These are phyloP conservation scores for Boletellus sp. DNA, from an alignment of 768 basidiomycete species.

Conservation along the genomic window DNA sequence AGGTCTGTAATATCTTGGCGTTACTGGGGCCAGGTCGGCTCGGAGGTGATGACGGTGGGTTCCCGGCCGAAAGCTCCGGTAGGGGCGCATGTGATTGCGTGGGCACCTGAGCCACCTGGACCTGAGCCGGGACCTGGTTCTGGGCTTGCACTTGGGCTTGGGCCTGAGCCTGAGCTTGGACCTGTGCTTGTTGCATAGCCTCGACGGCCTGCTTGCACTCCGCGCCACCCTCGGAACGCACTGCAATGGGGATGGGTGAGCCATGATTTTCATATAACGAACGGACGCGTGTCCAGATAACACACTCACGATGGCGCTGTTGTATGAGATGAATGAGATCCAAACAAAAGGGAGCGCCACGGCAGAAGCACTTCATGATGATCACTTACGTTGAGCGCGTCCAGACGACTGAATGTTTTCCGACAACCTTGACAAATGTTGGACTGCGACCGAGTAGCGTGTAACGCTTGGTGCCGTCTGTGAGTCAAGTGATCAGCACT, in stretches of 20 bases:
- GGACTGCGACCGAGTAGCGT: constrained; percentile 75
- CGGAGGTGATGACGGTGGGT: constrained; percentile 17
- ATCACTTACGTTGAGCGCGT: constrained; percentile 86
- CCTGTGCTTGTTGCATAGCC: constrained; percentile 34
- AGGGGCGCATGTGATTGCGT: constrained; percentile 19
- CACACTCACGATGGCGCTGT: constrained; percentile 72
- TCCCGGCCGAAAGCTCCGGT: constrained; percentile 20
- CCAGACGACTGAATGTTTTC: constrained; percentile 90
- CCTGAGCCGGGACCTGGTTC: constrained; percentile 18
- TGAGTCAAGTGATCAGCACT: constrained; percentile 7
- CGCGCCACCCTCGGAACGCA: constrained; percentile 81
- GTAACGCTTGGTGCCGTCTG: constrained; percentile 88
- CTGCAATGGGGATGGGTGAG: constrained; percentile 39
- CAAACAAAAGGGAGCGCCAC: constrained; percentile 14
- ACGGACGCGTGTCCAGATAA: constrained; percentile 20
- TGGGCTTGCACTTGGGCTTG: constrained; percentile 21
- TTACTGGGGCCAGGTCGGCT: constrained; percentile 26
- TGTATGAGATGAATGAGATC: constrained; percentile 28
- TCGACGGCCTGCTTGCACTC: constrained; percentile 57
- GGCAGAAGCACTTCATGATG: constrained; percentile 29
- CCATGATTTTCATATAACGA: constrained; percentile 21
- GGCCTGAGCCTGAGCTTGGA: constrained; percentile 26
- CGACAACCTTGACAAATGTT: constrained; percentile 91
- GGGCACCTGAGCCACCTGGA: constrained; percentile 20
- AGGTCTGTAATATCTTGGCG: constrained; percentile 14